Percentiles rank a stretch among this genome's conserved stretches.
Evolutionary conservation across 208 protist species (phyloP).

Genomic region (Phytomonas sp.): DNA sequence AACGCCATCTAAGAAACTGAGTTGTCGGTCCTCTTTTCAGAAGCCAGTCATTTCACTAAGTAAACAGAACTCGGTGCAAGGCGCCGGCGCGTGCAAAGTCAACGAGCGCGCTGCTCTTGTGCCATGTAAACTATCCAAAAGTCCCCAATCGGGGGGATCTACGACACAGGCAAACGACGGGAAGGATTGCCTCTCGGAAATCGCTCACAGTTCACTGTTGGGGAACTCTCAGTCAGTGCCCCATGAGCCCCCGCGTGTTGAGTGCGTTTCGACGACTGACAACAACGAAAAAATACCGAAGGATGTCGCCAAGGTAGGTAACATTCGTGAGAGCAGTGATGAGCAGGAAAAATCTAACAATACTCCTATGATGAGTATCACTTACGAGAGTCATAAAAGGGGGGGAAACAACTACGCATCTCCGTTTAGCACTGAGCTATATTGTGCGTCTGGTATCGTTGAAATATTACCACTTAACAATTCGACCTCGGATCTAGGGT

Average conservation of each 20-base stretch:
- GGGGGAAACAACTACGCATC: background rate
- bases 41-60: background rate
- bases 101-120: background rate
- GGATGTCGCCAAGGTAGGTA: background rate
- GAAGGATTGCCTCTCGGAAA: background rate
- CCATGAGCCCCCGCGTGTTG: background rate
- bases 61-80: background rate
- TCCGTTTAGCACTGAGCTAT: background rate
- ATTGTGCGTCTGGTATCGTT: slow-evolving; percentile 1
- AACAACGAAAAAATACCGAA: background rate
- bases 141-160: background rate
- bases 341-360: background rate
- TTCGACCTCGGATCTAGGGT: background rate
- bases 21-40: background rate
- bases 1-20: background rate
- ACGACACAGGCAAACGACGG: background rate
- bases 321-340: background rate
- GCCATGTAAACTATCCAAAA: background rate
- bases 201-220: background rate
- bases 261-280: background rate
- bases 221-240: background rate
- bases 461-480: background rate
- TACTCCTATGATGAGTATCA: background rate
- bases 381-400: background rate
- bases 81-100: background rate